These are phyloP conservation scores for Pneumocystis wakefieldiae DNA, from an alignment of 1,139 yeast genomes.

Conservation along the genomic window DNA sequence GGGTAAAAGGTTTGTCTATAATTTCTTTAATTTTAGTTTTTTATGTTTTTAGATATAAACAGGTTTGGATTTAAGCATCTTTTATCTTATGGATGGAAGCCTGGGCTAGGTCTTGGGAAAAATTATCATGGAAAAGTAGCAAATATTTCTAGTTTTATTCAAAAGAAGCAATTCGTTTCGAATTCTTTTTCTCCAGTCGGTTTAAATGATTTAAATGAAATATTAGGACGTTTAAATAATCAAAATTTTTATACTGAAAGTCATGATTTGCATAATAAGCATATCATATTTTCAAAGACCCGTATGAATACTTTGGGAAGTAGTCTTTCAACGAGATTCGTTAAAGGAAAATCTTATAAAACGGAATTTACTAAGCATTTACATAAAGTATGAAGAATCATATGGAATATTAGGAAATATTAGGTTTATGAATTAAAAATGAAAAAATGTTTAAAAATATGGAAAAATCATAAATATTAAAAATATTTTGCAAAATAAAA, in stretches of 20 bases:
- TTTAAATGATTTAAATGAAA: conserved; percentile 79
- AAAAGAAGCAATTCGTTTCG: conserved; percentile 69
- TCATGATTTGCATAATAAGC: conserved; percentile 3
- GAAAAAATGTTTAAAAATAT: conserved; percentile 20
- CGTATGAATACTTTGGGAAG: conserved; percentile 12
- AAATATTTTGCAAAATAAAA: conserved; percentile 22
- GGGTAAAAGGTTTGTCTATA: conserved; percentile 52
- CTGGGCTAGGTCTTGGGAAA: conserved; percentile 76
- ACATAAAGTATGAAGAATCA: conserved; percentile 8
- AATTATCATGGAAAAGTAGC: conserved; percentile 33
- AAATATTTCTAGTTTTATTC: conserved; percentile 61
- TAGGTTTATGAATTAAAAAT: conserved; percentile 16
- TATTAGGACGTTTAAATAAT: conserved; percentile 62
- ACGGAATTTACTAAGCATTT: conserved; percentile 20
- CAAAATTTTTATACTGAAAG: conserved; percentile 12
- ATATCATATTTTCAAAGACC: background rate
- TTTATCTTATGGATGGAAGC: conserved; percentile 75
- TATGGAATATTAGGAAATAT: background rate
- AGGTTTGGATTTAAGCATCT: conserved; percentile 82
- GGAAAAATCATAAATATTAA: conserved; percentile 16
- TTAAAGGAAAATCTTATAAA: conserved; percentile 21
- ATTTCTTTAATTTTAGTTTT: background rate
- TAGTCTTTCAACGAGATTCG: conserved; percentile 20
- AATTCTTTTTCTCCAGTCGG: conserved; percentile 85
- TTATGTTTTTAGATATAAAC: conserved; percentile 31